Evolutionary conservation across 768 basidiomycete species (phyloP).

Genomic region (Hydnomerulius pinastri): DNA sequence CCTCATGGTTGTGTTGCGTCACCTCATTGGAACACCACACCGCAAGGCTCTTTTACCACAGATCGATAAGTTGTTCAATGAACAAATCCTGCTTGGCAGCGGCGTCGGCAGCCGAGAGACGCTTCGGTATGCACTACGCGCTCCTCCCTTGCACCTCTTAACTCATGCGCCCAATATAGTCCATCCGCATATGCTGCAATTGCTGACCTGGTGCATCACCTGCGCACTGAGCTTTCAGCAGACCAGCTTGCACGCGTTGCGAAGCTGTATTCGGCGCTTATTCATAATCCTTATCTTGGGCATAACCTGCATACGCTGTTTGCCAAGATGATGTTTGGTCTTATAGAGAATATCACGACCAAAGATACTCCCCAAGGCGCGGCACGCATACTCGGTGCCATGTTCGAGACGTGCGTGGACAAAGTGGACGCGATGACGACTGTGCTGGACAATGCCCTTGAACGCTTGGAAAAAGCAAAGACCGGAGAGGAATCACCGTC

Average conservation of each 20-base stretch:
- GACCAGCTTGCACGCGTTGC: constrained; percentile 77
- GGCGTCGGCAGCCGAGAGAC: constrained; percentile 85
- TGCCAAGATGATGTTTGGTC: constrained; percentile 89
- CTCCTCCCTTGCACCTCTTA: neutral
- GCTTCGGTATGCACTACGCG: constrained; percentile 54
- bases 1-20: constrained; percentile 88
- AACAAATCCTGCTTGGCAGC: constrained; percentile 83
- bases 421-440: constrained; percentile 80
- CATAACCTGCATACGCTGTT: constrained; percentile 86
- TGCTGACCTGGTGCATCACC: constrained; percentile 91
- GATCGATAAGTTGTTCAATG: constrained; percentile 89
- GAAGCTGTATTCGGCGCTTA: constrained; percentile 81
- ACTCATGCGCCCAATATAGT: constrained; percentile 38
- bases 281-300: constrained; percentile 85
- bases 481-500: constrained; percentile 39
- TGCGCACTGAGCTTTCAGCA: constrained; percentile 78
- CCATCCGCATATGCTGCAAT: constrained; percentile 84
- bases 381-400: constrained; percentile 63
- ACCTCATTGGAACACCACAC: constrained; percentile 79
- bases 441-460: constrained; percentile 50
- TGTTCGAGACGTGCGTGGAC: constrained; percentile 83
- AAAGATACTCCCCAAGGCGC: constrained; percentile 76
- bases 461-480: constrained; percentile 48
- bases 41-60: constrained; percentile 77
- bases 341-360: constrained; percentile 77